Base-by-base conservation (phyloP, 2,329 filamentous ascomycete genomes). In the Juglanconis oblonga region DNA sequence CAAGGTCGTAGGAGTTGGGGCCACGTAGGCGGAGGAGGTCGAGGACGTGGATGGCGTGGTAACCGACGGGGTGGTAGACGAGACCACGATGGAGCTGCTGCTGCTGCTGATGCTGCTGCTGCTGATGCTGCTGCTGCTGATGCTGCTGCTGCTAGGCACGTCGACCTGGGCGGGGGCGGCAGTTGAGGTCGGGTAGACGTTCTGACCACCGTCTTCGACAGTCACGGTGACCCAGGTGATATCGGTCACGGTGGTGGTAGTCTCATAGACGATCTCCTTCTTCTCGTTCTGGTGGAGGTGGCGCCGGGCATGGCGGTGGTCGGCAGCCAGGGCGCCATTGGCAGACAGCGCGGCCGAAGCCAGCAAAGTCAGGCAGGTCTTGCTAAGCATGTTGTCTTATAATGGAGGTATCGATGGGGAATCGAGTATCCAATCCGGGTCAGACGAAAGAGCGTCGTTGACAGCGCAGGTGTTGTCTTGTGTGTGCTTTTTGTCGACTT, bases 201-300 rank as follows among this genome's bases (percentile, higher is more conserved):
- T 52, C 52, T 66, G 65, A 60, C 69, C 68, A 55, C 66, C 67
- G 10, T 69, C 71, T 57, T 68, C 74, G 63, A 77, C 73, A 42
- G 77, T 80, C 56, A 79, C 75, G 45, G 76, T 80, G 55, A 76
- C 73, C 72, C 72, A 78, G 51, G 72, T 65, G 17, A 71, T 76
- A 58, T 73, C 71, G 8, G 69, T 67, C 52, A 75, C 72, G 9
- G 73, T 69, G 47, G 74, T 67, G 31, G 71, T 71, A 48, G 67
- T 67, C 64, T 70, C 67, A 60, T 71, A 67, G 52, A 73, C 64
- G 11, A 72, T n/a, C 13, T 61, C 68, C 55, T 69, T 70, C 68
- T 76, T 74, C 56, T 73, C 66, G 64, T 72, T 70, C 17, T 65
- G 54, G 50, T 72, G 69, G 52, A 67, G 64, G 64, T 79, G 76